Percentiles rank a stretch among this genome's conserved stretches.
These are phyloP conservation scores for Solanum commersonii DNA, from an alignment of 257 asterid genomes.

Conservation along the genomic window DNA sequence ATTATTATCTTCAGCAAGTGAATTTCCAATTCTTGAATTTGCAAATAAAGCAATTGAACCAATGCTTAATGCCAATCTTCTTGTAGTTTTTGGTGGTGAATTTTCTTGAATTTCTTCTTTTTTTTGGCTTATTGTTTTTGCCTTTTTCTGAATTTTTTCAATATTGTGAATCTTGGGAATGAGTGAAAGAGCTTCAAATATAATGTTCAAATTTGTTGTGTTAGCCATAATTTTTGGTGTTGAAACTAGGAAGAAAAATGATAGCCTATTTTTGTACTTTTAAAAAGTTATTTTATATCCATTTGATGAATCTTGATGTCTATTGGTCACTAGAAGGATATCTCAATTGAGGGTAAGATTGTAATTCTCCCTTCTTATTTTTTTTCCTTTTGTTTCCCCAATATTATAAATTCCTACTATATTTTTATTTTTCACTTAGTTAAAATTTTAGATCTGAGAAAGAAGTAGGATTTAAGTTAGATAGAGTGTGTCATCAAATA, in stretches of 20 bases:
- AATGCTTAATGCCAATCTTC: conserved; percentile 47
- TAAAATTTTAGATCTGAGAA: too few species aligned
- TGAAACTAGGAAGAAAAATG: background rate
- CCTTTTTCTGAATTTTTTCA: conserved; percentile 6
- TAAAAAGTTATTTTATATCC: conserved; percentile 1
- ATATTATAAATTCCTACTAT: too few species aligned
- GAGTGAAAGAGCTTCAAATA: conserved; percentile 1
- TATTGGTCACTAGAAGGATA: conserved; percentile 2
- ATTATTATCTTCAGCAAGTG: conserved; percentile 57
- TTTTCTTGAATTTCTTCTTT: background rate
- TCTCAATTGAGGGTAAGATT: background rate
- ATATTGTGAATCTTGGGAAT: background rate
- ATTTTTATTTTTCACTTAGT: too few species aligned
- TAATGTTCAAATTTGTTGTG: background rate
- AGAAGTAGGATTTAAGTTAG: background rate
- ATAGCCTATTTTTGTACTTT: background rate
- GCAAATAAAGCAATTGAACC: conserved; percentile 9
- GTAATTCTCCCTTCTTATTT: background rate
- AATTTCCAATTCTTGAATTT: conserved; percentile 19
- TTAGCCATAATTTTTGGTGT: background rate
- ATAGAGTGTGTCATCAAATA: too few species aligned
- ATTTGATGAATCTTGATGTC: background rate
- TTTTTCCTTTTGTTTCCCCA: background rate
- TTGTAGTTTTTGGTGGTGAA: conserved; percentile 2
- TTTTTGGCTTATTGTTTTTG: background rate